These are phyloP conservation scores for Ballota nigra DNA, from an alignment of 257 asterid species.

Conservation along the genomic window DNA sequence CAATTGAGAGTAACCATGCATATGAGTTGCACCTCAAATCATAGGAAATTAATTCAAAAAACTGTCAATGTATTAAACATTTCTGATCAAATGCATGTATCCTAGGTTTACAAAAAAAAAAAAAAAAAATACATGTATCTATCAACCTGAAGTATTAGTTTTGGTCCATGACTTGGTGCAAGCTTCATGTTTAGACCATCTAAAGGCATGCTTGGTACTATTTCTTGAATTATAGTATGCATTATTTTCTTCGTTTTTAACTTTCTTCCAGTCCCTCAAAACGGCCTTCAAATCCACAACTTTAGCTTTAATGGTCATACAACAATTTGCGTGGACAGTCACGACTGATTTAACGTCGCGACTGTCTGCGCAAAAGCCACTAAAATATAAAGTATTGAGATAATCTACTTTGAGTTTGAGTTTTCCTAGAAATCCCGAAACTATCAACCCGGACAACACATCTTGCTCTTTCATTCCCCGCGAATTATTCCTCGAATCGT, in stretches of 20 bases:
- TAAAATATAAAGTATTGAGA: conserved; percentile 48
- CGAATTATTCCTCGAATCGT: conserved; percentile 33
- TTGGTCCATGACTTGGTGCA: conserved; percentile 31
- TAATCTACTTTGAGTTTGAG: conserved; percentile 29
- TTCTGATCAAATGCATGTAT: too few species aligned
- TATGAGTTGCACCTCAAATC: too few species aligned
- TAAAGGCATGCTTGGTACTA: not conserved
- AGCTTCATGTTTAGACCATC: conserved; percentile 28
- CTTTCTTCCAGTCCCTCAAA: conserved; percentile 54
- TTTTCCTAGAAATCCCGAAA: not conserved
- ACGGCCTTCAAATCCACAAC: conserved; percentile 51
- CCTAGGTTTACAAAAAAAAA: too few species aligned
- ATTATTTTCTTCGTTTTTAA: not conserved
- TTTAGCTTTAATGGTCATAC: conserved; percentile 56
- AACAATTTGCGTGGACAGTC: conserved; percentile 74
- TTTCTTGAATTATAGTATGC: conserved; percentile 5
- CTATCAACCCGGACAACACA: conserved; percentile 39
- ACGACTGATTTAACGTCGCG: conserved; percentile 28
- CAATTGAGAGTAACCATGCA: too few species aligned
- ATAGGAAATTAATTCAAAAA: too few species aligned
- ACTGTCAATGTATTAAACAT: too few species aligned
- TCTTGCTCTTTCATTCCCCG: conserved; percentile 65
- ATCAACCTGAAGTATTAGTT: not conserved
- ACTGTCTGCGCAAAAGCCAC: conserved; percentile 58
- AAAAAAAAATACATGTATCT: too few species aligned